Conservation (phyloP, 1,139 yeast genomes). For the Ashbya aceris region DNA sequence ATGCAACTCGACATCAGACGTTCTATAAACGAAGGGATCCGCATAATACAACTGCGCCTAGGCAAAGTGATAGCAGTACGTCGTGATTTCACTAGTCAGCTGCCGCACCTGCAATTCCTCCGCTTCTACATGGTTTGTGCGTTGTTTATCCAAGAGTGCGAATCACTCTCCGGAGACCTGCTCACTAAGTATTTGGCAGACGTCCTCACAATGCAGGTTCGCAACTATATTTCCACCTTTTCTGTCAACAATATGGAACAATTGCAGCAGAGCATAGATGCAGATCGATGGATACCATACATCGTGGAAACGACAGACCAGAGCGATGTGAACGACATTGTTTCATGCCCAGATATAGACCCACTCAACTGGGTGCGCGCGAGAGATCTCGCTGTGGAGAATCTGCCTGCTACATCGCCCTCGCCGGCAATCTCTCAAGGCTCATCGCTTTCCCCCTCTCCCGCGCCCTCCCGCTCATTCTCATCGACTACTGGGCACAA, state of each 20-base stretch:
- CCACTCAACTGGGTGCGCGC: constrained; percentile 43
- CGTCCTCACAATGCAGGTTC: constrained; percentile 58
- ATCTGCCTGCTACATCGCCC: constrained; percentile 1
- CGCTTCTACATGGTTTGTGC: constrained; percentile 58
- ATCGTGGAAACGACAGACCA: constrained; percentile 45
- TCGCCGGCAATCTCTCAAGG: background rate
- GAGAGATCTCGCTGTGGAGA: constrained; percentile 27
- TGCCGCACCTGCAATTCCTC: constrained; percentile 48
- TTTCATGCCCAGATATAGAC: constrained; percentile 41
- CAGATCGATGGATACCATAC: constrained; percentile 74
- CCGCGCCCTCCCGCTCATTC: background rate
- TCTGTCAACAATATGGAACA: constrained; percentile 42
- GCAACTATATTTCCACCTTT: constrained; percentile 47
- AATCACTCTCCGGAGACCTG: constrained; percentile 67
- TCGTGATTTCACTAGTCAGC: constrained; percentile 56
- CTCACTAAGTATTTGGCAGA: constrained; percentile 55
- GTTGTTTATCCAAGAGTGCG: constrained; percentile 75
- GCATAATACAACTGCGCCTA: constrained; percentile 65
- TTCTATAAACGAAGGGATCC: constrained; percentile 51
- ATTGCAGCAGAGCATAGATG: constrained; percentile 46
- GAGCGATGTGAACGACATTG: constrained; percentile 43
- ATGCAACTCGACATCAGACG: constrained; percentile 57
- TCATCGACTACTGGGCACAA: constrained; percentile 25
- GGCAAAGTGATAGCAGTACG: constrained; percentile 74
- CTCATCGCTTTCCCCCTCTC: background rate